These are phyloP conservation scores for Penicillium sp. DNA, from an alignment of 2,329 filamentous ascomycete genomes.

Conservation along the genomic window DNA sequence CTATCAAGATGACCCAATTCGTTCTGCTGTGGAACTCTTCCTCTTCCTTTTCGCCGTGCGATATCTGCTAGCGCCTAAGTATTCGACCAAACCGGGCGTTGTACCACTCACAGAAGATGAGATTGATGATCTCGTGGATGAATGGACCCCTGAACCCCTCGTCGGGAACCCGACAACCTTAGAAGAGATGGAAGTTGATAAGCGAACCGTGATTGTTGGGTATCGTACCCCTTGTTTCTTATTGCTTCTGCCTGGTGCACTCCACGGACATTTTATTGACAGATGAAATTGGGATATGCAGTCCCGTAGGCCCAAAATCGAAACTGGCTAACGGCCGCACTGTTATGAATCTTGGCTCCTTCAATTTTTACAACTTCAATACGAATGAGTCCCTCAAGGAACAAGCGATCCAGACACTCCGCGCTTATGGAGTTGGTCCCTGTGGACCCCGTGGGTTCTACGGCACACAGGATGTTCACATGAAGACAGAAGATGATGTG, in stretches of 20 bases:
- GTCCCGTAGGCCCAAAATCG: conserved; percentile 83
- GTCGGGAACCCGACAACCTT: conserved; percentile 70
- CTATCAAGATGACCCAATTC: conserved; percentile 94
- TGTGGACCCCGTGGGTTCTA: conserved; percentile 98
- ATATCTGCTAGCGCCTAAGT: conserved; percentile 87
- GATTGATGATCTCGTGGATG: conserved; percentile 93
- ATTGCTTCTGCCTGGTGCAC: neutral
- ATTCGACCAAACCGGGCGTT: conserved; percentile 88
- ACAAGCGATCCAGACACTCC: conserved; percentile 88
- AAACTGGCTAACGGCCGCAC: conserved; percentile 86
- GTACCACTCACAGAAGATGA: conserved; percentile 91
- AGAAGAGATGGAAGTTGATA: conserved; percentile 81
- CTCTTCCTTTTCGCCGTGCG: conserved; percentile 93
- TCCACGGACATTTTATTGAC: conserved; percentile 9
- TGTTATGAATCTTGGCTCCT: conserved; percentile 88
- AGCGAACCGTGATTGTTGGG: conserved; percentile 83
- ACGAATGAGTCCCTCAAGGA: conserved; percentile 89
- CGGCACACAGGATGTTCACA: conserved; percentile 95
- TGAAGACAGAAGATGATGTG: conserved; percentile 93
- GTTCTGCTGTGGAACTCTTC: conserved; percentile 88
- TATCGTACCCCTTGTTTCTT: conserved; percentile 42
- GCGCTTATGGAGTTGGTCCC: conserved; percentile 93
- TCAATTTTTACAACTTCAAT: conserved; percentile 98
- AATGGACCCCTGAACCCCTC: conserved; percentile 93
- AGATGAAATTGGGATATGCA: conserved; percentile 38